Conservation (phyloP, 2,329 filamentous ascomycete genomes). For the Claviceps pazoutovae region DNA sequence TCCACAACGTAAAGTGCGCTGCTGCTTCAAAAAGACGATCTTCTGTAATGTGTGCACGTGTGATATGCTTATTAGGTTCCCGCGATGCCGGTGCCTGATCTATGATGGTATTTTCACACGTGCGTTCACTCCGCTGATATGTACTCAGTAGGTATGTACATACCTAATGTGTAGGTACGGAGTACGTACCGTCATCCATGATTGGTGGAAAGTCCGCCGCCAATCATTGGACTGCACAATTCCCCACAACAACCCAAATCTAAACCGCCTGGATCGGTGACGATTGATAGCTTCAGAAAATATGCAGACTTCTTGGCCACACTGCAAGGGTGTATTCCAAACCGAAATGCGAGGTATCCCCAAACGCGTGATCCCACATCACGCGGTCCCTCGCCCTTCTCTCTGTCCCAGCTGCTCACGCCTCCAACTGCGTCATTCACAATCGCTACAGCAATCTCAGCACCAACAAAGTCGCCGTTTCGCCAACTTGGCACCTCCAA, state of each 20-base stretch:
- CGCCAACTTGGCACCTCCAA: slow-evolving; percentile 19
- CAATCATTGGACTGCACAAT: too few relatives aligned
- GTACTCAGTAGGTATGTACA: too few relatives aligned
- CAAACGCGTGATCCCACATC: slow-evolving; percentile 12
- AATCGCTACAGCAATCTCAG: not conserved
- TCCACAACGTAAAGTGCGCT: too few relatives aligned
- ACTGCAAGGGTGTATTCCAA: not conserved
- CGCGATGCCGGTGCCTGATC: too few relatives aligned
- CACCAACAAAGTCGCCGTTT: slow-evolving; percentile 18
- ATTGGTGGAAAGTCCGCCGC: too few relatives aligned
- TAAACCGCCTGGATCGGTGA: not conserved
- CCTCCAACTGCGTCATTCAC: slow-evolving; percentile 2
- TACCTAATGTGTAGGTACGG: too few relatives aligned
- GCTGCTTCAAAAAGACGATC: too few relatives aligned
- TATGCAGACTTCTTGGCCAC: not conserved
- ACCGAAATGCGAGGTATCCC: slow-evolving; percentile 1
- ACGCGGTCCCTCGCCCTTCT: slow-evolving; percentile 14
- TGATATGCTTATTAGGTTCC: too few relatives aligned
- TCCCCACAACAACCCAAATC: not conserved
- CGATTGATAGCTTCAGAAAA: not conserved
- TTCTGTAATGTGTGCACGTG: too few relatives aligned
- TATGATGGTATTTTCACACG: too few relatives aligned
- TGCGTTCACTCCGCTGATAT: too few relatives aligned
- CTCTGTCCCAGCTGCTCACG: slow-evolving; percentile 7
- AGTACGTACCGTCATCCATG: too few relatives aligned